Evolutionary conservation across 2,329 filamentous ascomycete genomes (phyloP).

Genomic region (Fusarium sp.): DNA sequence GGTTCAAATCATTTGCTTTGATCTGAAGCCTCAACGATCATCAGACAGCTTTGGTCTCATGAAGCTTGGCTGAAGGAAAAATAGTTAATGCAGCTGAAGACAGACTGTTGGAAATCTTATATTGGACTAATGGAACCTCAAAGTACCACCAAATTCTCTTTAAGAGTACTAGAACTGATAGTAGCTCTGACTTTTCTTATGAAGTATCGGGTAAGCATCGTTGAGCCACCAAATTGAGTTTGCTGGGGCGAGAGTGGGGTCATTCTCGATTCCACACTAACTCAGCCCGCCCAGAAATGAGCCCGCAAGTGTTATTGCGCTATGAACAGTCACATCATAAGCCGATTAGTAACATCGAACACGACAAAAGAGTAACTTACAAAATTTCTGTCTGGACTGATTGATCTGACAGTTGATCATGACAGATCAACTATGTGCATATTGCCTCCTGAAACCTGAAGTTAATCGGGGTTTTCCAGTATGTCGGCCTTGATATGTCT

Average conservation of each 20-base stretch:
- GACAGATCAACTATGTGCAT: too few relatives aligned
- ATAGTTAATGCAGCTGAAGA: accelerated
- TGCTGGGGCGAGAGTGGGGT: background rate
- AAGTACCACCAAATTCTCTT: too few relatives aligned
- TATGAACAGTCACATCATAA: background rate
- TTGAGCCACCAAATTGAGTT: background rate
- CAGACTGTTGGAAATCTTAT: too few relatives aligned
- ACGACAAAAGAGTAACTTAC: background rate
- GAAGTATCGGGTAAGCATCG: background rate
- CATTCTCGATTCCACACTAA: background rate
- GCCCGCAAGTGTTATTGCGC: background rate
- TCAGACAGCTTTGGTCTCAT: accelerated
- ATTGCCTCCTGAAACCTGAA: too few relatives aligned
- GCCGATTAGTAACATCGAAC: background rate
- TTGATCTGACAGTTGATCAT: background rate
- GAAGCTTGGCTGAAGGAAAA: background rate
- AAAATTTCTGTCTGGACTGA: too few relatives aligned
- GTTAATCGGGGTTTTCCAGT: too few relatives aligned
- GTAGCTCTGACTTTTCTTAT: background rate
- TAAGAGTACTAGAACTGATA: background rate
- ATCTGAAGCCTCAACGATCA: background rate
- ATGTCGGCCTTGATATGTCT: too few relatives aligned
- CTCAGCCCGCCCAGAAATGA: background rate
- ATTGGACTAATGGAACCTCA: too few relatives aligned
- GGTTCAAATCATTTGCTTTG: accelerated